Percentiles rank a stretch among this genome's conserved stretches.
Conservation (phyloP, 495 filamentous ascomycete genomes). For the Aspergillus homomorphus region DNA sequence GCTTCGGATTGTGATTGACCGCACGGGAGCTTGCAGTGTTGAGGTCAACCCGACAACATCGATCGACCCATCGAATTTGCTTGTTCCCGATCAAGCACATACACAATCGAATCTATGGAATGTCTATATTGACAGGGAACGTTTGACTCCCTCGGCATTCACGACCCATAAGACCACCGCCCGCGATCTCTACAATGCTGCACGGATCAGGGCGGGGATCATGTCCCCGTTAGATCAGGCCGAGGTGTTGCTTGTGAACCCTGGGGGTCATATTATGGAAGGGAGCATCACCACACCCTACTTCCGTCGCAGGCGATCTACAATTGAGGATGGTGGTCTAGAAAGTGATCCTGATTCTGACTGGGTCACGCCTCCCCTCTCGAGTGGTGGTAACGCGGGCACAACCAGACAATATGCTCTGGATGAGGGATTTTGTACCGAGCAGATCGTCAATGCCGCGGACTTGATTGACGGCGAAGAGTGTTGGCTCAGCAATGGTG, state of each 20-base stretch:
- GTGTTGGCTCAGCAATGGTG: conserved; percentile 82
- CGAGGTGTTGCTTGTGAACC: conserved; percentile 75
- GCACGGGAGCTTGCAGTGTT: conserved; percentile 45
- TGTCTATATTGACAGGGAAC: conserved; percentile 55
- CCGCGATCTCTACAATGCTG: conserved; percentile 62
- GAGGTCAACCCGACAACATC: conserved; percentile 48
- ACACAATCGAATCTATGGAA: conserved; percentile 28
- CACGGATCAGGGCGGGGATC: conserved; percentile 57
- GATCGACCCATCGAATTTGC: conserved; percentile 51
- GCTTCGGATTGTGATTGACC: conserved; percentile 53
- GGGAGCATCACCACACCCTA: conserved; percentile 79
- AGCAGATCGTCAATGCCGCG: conserved; percentile 51
- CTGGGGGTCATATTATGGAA: conserved; percentile 72
- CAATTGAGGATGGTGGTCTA: not conserved
- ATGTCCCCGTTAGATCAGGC: conserved; percentile 44
- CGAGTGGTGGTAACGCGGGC: conserved; percentile 74
- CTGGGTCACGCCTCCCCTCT: conserved; percentile 44
- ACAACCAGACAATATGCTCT: conserved; percentile 81
- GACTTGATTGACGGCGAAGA: conserved; percentile 68
- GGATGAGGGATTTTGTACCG: conserved; percentile 58
- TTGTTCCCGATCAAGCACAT: conserved; percentile 36
- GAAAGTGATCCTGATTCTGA: conserved; percentile 6
- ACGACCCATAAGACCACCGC: conserved; percentile 76
- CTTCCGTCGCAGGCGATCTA: conserved; percentile 54
- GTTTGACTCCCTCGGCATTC: conserved; percentile 55